A percentile compares a stretch with the other conserved stretches of the same genome.
phyloP scores from a whole-genome alignment of 331 rosid genomes.

The Dryas integrifolia region DNA sequence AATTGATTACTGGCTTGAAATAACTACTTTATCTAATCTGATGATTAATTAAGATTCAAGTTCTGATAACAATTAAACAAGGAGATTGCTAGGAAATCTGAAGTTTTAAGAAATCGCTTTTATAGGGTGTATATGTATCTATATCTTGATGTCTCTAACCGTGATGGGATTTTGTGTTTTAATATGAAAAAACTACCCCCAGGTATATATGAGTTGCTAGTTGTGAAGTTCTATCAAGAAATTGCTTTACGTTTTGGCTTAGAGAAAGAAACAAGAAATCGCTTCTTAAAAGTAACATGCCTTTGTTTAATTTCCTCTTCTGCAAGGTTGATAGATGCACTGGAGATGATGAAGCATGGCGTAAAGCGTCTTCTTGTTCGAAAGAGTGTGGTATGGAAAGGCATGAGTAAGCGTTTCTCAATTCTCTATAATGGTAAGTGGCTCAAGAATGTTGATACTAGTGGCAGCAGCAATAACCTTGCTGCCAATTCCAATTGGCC shows the following conservation, averaged over 20 bases:
- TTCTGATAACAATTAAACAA: neutral
- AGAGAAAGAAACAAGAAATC: neutral
- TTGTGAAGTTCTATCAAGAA: neutral
- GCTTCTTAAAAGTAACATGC: neutral
- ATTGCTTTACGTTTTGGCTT: neutral
- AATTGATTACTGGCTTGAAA: neutral
- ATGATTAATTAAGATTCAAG: neutral
- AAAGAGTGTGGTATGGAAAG: conserved; percentile 83
- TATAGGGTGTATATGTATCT: neutral
- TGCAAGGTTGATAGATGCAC: conserved; percentile 84
- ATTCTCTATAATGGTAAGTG: conserved; percentile 83
- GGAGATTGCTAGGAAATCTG: neutral
- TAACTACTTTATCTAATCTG: neutral
- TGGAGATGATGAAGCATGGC: conserved; percentile 99
- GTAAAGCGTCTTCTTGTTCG: conserved; percentile 87
- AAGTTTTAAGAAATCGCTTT: neutral
- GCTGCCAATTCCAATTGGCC: conserved; percentile 42
- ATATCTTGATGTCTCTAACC: neutral
- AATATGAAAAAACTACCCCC: neutral
- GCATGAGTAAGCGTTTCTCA: conserved; percentile 98
- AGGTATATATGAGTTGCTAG: neutral
- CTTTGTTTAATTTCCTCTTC: conserved; percentile 2
- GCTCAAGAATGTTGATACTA: conserved; percentile 70
- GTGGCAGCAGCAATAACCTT: conserved; percentile 56
- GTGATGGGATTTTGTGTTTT: neutral